Percentiles rank a stretch among this genome's conserved stretches.
Evolutionary conservation across 2,329 filamentous ascomycete species (phyloP).

Genomic region (Fusarium sp.): DNA sequence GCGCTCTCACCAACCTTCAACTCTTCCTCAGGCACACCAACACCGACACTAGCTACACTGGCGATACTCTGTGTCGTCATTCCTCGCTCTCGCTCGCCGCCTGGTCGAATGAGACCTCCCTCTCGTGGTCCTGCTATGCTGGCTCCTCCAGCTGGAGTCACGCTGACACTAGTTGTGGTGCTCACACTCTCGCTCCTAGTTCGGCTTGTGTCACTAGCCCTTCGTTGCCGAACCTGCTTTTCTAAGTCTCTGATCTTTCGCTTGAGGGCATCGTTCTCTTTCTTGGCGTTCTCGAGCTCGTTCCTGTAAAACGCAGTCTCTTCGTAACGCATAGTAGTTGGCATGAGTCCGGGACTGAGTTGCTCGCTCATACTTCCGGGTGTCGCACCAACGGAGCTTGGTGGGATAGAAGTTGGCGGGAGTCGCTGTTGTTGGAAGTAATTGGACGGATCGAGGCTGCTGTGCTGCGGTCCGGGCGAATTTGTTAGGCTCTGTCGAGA

Average conservation of each 20-base stretch:
- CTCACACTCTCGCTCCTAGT: constrained; percentile 64
- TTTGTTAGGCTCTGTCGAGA: constrained; percentile 64
- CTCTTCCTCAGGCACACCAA: constrained; percentile 70
- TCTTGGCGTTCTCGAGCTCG: constrained; percentile 70
- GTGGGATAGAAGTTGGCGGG: constrained; percentile 49
- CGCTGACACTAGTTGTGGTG: constrained; percentile 62
- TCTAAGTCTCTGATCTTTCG: constrained; percentile 72
- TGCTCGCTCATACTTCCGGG: constrained; percentile 55
- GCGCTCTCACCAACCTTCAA: constrained; percentile 72
- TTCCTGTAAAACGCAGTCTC: constrained; percentile 69
- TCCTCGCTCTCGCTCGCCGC: constrained; percentile 55
- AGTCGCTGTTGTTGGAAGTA: constrained; percentile 63
- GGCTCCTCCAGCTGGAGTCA: constrained; percentile 52
- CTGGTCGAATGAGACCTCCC: constrained; percentile 42
- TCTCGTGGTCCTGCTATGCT: constrained; percentile 61
- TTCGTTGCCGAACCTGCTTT: constrained; percentile 61
- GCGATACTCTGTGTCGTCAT: constrained; percentile 56
- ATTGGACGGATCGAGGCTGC: constrained; percentile 57
- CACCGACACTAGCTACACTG: constrained; percentile 61
- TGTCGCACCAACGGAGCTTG: constrained; percentile 56
- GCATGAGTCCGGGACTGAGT: constrained; percentile 65
- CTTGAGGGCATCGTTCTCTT: constrained; percentile 72
- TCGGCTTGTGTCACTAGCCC: constrained; percentile 59
- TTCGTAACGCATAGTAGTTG: constrained; percentile 69
- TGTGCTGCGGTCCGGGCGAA: constrained; percentile 59